Evolutionary conservation across 108 stramenopile genomes (phyloP), one percentile per base, ranked within the genome.

Genomic region (Skeletonema costatum): DNA sequence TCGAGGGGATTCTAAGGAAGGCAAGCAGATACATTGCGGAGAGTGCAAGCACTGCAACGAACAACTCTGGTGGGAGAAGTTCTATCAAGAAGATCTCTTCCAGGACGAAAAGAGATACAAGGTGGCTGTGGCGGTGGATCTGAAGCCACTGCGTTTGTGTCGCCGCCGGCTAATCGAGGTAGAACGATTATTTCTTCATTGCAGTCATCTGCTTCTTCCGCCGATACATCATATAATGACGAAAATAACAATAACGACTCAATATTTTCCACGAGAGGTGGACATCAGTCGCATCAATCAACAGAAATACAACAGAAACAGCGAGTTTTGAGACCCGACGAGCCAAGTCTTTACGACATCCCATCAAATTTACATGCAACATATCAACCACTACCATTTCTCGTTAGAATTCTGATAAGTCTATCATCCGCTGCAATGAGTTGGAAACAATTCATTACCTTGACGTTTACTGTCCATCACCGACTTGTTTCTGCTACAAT

Each of bases 381-480:
- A 14, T 94, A 94, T 64, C 82, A 76, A 31, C 81, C 81, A 3
- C 31, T 92, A 1, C 87, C 93, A 33, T 29, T 51, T 2, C 31
- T 82, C 12, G 63, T 83, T 2, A 35, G 71, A 11, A 9, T 71
- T 4, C 1, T 66, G 32, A 66, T 89, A 10, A 82, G 51, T 13
- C 3, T 75, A 9, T 39, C 75, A 13, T 75, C 85, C 16, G 32
- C 83, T 0, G 25, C 74, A 11, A 8, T 56, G 6, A 56, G 29
- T 65, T 48, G 35, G 38, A 56, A 69, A 69, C 25, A 33, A 46
- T 17, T 70, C 16, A 13, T 78, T 32, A 19, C 32, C 9, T 74
- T 77, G 32, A 86, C 79, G 17, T 58, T 95, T 17, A 85, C 89
- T 69, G 56, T 88, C 42, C 89, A 95, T 63, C 94, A 95, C 60